A percentile compares a stretch with the other conserved stretches of the same genome.
These are phyloP conservation scores for Lichina pygmaea DNA, from an alignment of 495 filamentous ascomycete species.

Conservation along the genomic window DNA sequence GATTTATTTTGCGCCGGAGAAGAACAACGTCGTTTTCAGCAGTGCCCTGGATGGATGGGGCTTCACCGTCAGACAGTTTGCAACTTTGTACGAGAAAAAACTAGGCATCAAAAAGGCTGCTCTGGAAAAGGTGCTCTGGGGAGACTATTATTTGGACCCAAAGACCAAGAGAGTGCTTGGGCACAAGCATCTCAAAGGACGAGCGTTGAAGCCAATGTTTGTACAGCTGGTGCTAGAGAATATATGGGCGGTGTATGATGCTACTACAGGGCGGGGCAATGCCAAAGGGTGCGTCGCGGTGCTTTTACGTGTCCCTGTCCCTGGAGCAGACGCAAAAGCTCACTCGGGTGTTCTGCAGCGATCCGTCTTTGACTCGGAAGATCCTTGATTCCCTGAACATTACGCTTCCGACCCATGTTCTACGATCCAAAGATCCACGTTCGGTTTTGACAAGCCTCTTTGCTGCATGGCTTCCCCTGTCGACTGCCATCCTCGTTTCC, in stretches of 20 bases:
- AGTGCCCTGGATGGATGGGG: constrained; percentile 96
- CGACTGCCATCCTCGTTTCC: constrained; percentile 75
- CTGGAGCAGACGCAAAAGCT: constrained; percentile 7
- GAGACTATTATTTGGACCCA: constrained; percentile 86
- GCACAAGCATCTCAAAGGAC: constrained; percentile 77
- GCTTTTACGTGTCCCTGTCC: constrained; percentile 3
- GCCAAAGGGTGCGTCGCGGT: constrained; percentile 42
- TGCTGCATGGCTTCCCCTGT: constrained; percentile 72
- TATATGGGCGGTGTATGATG: constrained; percentile 91
- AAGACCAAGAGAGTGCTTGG: constrained; percentile 87
- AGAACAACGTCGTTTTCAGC: constrained; percentile 96
- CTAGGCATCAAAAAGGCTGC: constrained; percentile 77
- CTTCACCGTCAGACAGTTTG: constrained; percentile 88
- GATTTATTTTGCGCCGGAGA: constrained; percentile 92
- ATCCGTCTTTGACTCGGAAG: constrained; percentile 63
- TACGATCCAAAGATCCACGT: constrained; percentile 61
- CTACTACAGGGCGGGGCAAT: constrained; percentile 55
- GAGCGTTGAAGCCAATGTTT: constrained; percentile 85
- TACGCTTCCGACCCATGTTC: constrained; percentile 53
- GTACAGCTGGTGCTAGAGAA: constrained; percentile 89
- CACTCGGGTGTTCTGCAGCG: constrained; percentile 18
- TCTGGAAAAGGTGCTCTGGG: constrained; percentile 90
- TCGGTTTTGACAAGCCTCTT: constrained; percentile 70
- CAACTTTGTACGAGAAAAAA: constrained; percentile 83
- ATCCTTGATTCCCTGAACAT: constrained; percentile 81